Evolutionary conservation across 306 rosid genomes (phyloP), one percentile per base, ranked within the genome.

Genomic region (Sicyos edulis): DNA sequence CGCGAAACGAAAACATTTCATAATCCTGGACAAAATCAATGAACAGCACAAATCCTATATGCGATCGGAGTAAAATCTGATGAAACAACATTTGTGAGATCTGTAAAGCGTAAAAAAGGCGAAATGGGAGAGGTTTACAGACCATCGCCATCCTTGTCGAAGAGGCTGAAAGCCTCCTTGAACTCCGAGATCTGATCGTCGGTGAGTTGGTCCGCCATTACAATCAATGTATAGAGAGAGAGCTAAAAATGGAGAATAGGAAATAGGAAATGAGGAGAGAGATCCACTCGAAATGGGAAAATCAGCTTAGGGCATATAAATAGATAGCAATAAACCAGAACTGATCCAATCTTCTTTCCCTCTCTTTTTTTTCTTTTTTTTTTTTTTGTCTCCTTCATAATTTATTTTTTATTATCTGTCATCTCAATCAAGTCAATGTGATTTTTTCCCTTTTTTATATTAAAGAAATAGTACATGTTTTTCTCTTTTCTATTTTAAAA

Each of bases 61-160:
- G 15, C 70, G n/a, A 32, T 1, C 7, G 20, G 17, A 14, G 22
- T 29, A 34, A 14, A 26, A 61, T 14, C 9, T 0, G 66, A 34
- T 40, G n/a, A 19, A 0, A 40, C 42, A 19, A 19, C 3, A 42
- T 42, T 65, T 65, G n/a, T n/a, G n/a, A n/a, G n/a, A n/a, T n/a
- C n/a, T 19, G 11, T 4, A 20, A 19, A 44, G 0, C 10, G 42
- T 64, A 57, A 10, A 9, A 10, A 62, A 1, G 4, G 16, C 14
- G 54, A 12, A 65, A 19, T 24, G 32, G 53, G 55, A 47, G 47
- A 67, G 71, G 32, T 29, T 13, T 45, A 3, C 72, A 67, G 21
- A 67, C 72, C 72, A 47, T 67, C 72, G 56, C 72, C 72, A 19
- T 67, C 72, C 72, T 67, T 67, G 55, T 67, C 72, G 56, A 67